Evolutionary conservation across 768 basidiomycete species (phyloP), one percentile per base, ranked within the genome.

Genomic region (Auriscalpium vulgare): DNA sequence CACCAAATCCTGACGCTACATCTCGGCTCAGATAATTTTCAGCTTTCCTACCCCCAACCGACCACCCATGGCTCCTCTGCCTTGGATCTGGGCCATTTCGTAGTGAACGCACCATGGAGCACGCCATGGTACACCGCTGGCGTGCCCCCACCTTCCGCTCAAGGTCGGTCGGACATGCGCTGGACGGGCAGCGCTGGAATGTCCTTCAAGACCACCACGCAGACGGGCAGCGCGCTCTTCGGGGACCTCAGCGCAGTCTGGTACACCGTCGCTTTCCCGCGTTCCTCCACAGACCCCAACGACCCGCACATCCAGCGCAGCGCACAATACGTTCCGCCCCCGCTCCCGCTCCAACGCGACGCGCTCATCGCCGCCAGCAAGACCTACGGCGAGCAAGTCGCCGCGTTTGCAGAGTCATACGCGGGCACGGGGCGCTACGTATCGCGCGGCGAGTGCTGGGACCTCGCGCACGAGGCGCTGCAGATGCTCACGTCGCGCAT

Each of bases 391-490:
- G 75, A 77, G 50, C 71, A 71, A 1, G 68, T 82, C 40, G 79
- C 76, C 0, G 65, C 66, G 21, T 82, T 74, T 60, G 81, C 78
- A 16, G 75, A 77, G 61, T 65, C 68, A 29, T 81, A 74, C 59
- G 70, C 71, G 40, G 74, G 67, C 3, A 67, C 72, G 1, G 75
- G 76, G 6, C 59, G 69, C 54, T 75, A 71, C 51, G 76, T 80
- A 55, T 78, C 69, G n/a, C 74, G 74, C 23, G 78, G 79, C 38
- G 79, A 80, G 60, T 81, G 80, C 64, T 83, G 81, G 81, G 79
- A 81, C 68, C 64, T 83, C 36, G 80, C 81, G 14, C 68, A 71
- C 59, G 74, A 80, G 66, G 79, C 72, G 34, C 69, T 83, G 54
- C 71, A 72, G 53, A 69, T 72, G 47, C 74, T 76, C 59, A 64